These are phyloP conservation scores for Fusarium tjaetaba DNA, from an alignment of 2,329 filamentous ascomycete species.

Conservation along the genomic window DNA sequence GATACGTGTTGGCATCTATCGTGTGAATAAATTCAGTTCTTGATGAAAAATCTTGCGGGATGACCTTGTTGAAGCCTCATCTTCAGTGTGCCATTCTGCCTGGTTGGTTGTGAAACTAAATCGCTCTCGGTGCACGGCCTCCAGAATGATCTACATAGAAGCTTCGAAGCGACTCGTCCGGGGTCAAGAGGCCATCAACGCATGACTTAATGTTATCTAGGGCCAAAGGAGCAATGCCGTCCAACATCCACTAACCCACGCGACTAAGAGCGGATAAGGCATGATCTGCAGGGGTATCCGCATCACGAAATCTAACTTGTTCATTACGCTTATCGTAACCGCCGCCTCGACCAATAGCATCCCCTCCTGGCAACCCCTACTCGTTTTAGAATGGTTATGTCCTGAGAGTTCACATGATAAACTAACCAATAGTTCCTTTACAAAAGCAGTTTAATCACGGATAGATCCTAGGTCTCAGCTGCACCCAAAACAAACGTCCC, in stretches of 20 bases:
- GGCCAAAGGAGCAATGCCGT: background rate
- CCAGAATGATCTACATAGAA: background rate
- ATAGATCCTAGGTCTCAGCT: background rate
- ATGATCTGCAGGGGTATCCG: slow-evolving; percentile 29
- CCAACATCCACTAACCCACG: background rate
- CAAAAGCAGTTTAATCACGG: background rate
- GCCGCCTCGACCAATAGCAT: slow-evolving; percentile 1
- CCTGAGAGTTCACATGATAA: background rate
- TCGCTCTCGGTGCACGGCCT: background rate
- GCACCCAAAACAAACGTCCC: slow-evolving; percentile 6
- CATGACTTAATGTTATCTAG: background rate
- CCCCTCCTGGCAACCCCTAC: background rate
- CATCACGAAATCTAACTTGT: slow-evolving; percentile 7
- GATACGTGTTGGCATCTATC: no score
- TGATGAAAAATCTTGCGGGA: background rate
- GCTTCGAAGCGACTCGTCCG: background rate
- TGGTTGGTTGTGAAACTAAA: background rate
- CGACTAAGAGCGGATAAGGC: slow-evolving; percentile 7
- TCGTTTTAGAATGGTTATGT: background rate
- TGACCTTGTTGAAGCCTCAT: background rate
- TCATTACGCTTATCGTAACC: slow-evolving; percentile 27
- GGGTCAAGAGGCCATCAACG: background rate
- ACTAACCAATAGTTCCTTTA: slow-evolving; percentile 1
- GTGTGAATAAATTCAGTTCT: background rate
- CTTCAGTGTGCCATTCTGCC: background rate